Evolutionary conservation across 1,284 basidiomycete genomes (phyloP), one percentile per base, ranked within the genome.

Genomic region (Ceratobasidium sp.): DNA sequence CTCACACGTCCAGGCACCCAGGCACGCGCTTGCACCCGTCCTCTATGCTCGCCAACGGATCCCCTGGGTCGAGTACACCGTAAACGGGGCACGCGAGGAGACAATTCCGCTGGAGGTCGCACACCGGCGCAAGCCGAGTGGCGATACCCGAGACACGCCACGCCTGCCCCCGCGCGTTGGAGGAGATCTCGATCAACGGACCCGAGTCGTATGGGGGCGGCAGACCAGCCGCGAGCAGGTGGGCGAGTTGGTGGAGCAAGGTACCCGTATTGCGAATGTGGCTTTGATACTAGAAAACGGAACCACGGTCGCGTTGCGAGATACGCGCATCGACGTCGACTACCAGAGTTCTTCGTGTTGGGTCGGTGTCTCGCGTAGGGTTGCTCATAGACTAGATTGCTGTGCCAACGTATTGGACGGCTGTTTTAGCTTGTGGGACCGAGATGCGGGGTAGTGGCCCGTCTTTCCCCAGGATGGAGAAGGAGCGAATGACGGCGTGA

Each of bases 381-480:
- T 88, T 46, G 91, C 87, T 75, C 90, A 91, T 58, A 95, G 83
- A 0, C 92, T 90, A 74, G 89, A 93, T 37, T 71, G 68, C n/a
- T 71, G 68, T 41, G 37, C 68, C 34, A 71, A 54, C 8, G 84
- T 83, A 3, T 88, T 88, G n/a, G 84, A 84, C 14, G 88, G 85
- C 16, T 41, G 69, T 43, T 62, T 69, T 79, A 96, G 89, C 73
- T 84, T 88, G 76, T 87, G 84, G 81, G 94, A 95, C 34, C 89
- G 87, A 46, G 84, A 85, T 0, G 92, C 93, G 56, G 94, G 88
- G 49, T 86, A 96, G 85, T 76, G n/a, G 90, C 91, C 80, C 94
- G 88, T 68, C 90, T 86, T 81, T 96, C 94, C 1, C 94, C 94
- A 0, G 94, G 94, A 80, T 96, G 94, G 0, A 96, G 86, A 22